These are phyloP conservation scores for Fonsecaea monophora DNA, from an alignment of 2,329 filamentous ascomycete species.

Conservation along the genomic window DNA sequence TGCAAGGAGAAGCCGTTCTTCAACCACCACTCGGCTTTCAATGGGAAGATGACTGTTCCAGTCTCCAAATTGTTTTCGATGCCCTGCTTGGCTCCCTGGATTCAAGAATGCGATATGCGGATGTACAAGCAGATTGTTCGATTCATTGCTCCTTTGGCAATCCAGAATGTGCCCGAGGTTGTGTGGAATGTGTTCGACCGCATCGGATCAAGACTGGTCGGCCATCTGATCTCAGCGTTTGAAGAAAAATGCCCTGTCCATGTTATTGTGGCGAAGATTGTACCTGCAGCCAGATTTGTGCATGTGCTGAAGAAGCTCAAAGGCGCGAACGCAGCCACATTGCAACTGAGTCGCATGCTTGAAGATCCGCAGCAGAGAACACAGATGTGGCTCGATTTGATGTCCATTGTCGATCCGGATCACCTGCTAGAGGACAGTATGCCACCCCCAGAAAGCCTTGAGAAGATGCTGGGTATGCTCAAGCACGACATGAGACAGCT, in stretches of 20 bases:
- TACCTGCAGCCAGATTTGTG: slow-evolving; percentile 87
- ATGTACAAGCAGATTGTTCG: slow-evolving; percentile 98
- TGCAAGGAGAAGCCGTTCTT: slow-evolving; percentile 98
- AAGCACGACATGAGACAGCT: slow-evolving; percentile 54
- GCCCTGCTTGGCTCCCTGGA: slow-evolving; percentile 84
- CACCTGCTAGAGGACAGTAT: slow-evolving; percentile 64
- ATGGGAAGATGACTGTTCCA: slow-evolving; percentile 93
- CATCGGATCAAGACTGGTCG: slow-evolving; percentile 80
- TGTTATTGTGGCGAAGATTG: slow-evolving; percentile 84
- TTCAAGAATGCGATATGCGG: slow-evolving; percentile 91
- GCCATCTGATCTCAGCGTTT: slow-evolving; percentile 84
- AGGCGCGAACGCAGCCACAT: slow-evolving; percentile 89
- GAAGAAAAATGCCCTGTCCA: slow-evolving; percentile 82
- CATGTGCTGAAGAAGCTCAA: slow-evolving; percentile 84
- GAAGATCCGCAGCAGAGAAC: slow-evolving; percentile 87
- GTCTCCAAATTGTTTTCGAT: slow-evolving; percentile 91
- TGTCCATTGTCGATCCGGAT: slow-evolving; percentile 65
- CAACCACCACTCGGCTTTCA: slow-evolving; percentile 91
- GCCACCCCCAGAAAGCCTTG: slow-evolving; percentile 61
- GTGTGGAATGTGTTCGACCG: slow-evolving; percentile 86
- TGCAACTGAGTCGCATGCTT: slow-evolving; percentile 91
- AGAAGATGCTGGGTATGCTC: slow-evolving; percentile 44
- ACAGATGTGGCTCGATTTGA: slow-evolving; percentile 95
- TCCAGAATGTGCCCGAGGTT: slow-evolving; percentile 87
- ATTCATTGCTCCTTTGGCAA: slow-evolving; percentile 83